Conservation (phyloP, 208 protist genomes). For the Leishmania lainsoni region DNA sequence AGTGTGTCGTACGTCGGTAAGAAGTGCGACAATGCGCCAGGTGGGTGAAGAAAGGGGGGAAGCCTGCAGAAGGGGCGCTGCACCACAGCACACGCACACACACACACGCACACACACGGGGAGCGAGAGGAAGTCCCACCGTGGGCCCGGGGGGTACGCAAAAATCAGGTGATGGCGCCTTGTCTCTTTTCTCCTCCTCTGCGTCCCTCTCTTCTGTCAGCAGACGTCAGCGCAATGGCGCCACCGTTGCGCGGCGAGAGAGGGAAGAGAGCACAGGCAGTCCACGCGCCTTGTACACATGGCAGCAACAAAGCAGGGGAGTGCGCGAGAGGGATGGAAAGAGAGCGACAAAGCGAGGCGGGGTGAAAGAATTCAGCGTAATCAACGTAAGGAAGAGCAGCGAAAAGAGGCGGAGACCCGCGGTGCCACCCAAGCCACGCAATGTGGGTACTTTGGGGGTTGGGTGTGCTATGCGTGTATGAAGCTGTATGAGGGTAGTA, state of each 20-base stretch:
- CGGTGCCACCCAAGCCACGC: not conserved
- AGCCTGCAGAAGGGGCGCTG: not conserved
- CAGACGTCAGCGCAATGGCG: not conserved
- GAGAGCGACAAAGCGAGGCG: no score
- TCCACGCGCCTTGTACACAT: no score
- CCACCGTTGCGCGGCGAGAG: not conserved
- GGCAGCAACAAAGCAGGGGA: no score
- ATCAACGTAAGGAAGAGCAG: not conserved
- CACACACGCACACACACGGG: not conserved
- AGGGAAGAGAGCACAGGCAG: no score
- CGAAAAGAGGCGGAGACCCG: not conserved
- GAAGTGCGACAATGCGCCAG: not conserved
- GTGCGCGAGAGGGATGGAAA: no score
- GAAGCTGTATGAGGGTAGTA: not conserved
- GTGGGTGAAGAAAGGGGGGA: not conserved
- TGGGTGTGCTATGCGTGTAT: not conserved
- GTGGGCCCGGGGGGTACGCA: not conserved
- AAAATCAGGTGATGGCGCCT: not conserved
- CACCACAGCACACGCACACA: not conserved
- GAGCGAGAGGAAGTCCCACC: not conserved
- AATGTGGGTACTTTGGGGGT: not conserved
- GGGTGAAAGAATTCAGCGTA: not conserved
- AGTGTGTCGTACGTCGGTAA: not conserved
- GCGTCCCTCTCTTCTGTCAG: conserved; percentile 2
- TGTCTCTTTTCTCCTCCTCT: not conserved